Conservation (phyloP, 2,329 filamentous ascomycete genomes). For the Pseudogymnoascus sp. region DNA sequence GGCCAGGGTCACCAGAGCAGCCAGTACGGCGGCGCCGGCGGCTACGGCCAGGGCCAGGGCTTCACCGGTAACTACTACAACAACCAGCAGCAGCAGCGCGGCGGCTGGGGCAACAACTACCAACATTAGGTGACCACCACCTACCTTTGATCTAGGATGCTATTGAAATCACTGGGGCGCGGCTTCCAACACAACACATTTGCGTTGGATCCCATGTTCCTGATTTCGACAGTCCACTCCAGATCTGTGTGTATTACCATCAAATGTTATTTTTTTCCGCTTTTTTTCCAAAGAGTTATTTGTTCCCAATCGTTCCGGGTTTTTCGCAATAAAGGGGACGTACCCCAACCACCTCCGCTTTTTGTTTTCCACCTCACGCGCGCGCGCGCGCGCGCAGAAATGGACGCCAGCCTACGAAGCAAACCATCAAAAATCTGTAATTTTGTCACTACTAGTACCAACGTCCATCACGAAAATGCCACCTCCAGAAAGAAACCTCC, state of each 20-base stretch:
- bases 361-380: background rate
- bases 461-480: background rate
- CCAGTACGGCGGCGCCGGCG: constrained; percentile 35
- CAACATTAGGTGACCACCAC: constrained; percentile 23
- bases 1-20: constrained; percentile 34
- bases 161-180: background rate
- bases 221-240: background rate
- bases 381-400: background rate
- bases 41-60: constrained; percentile 27
- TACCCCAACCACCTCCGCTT: constrained; percentile 2
- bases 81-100: constrained; percentile 33
- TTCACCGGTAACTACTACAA: constrained; percentile 32
- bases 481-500: background rate
- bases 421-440: constrained; percentile 4
- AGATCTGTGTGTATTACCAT: constrained; percentile 6
- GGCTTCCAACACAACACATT: background rate
- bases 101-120: constrained; percentile 42
- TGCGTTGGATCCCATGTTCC: background rate
- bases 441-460: constrained; percentile 5
- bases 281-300: background rate
- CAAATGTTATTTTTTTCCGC: background rate
- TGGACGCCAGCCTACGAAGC: background rate
- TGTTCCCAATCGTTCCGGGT: background rate
- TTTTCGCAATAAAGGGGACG: constrained; percentile 5
- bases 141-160: constrained; percentile 3